phyloP scores from a whole-genome alignment of 2,329 filamentous ascomycete species.

The Fusarium armeniacum region DNA sequence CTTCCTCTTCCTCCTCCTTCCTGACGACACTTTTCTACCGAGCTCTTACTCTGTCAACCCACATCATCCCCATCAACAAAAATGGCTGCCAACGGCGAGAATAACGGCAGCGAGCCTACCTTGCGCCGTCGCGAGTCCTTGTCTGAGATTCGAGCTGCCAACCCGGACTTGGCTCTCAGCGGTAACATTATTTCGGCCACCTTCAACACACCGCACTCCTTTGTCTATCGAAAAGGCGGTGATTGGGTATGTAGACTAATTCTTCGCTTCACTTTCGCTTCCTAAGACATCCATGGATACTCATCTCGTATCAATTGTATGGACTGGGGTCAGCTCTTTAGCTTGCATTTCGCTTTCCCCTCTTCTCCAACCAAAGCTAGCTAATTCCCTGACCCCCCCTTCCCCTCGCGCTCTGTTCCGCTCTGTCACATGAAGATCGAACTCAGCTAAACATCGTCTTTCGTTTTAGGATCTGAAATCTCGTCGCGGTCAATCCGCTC shows the following conservation, averaged over 20 bases:
- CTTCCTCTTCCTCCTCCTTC: background rate
- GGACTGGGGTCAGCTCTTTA: slow-evolving; percentile 31
- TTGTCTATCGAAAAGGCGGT: slow-evolving; percentile 69
- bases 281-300: slow-evolving; percentile 11
- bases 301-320: slow-evolving; percentile 29
- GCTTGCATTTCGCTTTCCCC: slow-evolving; percentile 35
- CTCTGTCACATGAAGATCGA: slow-evolving; percentile 35
- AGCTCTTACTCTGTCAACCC: slow-evolving; percentile 17
- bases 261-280: slow-evolving; percentile 29
- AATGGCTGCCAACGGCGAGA: slow-evolving; percentile 36
- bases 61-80: slow-evolving; percentile 12
- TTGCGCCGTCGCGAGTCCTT: slow-evolving; percentile 66
- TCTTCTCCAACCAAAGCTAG: slow-evolving; percentile 41
- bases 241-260: slow-evolving; percentile 68
- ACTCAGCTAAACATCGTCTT: slow-evolving; percentile 28
- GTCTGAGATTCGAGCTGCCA: slow-evolving; percentile 67
- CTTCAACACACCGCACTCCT: slow-evolving; percentile 72
- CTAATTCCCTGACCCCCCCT: slow-evolving; percentile 30
- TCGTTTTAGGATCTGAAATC: slow-evolving; percentile 75
- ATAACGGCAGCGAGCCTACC: slow-evolving; percentile 31
- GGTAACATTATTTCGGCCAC: slow-evolving; percentile 77
- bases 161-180: slow-evolving; percentile 70
- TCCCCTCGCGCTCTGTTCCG: slow-evolving; percentile 23
- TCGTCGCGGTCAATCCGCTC: slow-evolving; percentile 88
- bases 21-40: background rate